Percentiles rank a stretch among this genome's conserved stretches.
Evolutionary conservation across 2,329 filamentous ascomycete genomes (phyloP).

Genomic region (Pseudogymnoascus sp.): DNA sequence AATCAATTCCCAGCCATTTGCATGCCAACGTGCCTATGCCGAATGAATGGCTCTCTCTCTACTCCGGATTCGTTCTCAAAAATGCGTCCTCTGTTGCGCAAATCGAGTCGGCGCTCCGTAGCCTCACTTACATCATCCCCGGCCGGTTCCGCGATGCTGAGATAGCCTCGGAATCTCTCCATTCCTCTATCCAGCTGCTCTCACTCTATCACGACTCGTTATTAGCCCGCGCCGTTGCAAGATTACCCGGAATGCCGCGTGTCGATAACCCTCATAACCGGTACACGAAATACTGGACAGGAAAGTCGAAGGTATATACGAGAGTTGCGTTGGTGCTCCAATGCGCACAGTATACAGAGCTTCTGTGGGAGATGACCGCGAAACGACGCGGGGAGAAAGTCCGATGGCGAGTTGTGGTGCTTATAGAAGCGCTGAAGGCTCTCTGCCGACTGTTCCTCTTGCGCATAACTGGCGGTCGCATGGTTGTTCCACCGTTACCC

Average conservation of each 20-base stretch:
- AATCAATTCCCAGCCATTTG: slow-evolving; percentile 23
- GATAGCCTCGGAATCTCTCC: slow-evolving; percentile 85
- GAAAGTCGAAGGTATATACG: slow-evolving; percentile 62
- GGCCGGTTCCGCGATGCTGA: slow-evolving; percentile 88
- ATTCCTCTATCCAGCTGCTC: slow-evolving; percentile 81
- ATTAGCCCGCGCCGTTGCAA: slow-evolving; percentile 58
- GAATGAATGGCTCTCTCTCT: slow-evolving; percentile 61
- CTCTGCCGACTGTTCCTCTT: slow-evolving; percentile 73
- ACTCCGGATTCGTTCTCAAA: slow-evolving; percentile 87
- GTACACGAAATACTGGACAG: slow-evolving; percentile 61
- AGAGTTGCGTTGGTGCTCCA: slow-evolving; percentile 76
- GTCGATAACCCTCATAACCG: slow-evolving; percentile 50
- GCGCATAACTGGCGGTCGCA: slow-evolving; percentile 73
- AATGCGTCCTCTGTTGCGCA: slow-evolving; percentile 90
- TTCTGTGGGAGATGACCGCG: slow-evolving; percentile 95
- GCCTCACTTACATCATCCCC: slow-evolving; percentile 91
- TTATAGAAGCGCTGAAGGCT: slow-evolving; percentile 81
- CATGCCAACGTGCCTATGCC: slow-evolving; percentile 49
- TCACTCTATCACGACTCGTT: slow-evolving; percentile 89
- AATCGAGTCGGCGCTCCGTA: slow-evolving; percentile 87
- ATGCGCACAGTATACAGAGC: slow-evolving; percentile 87
- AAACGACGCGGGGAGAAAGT: slow-evolving; percentile 76
- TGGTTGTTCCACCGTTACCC: slow-evolving; percentile 76
- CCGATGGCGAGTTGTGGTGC: slow-evolving; percentile 78
- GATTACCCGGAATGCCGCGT: slow-evolving; percentile 44